Evolutionary conservation across 805 yeast species (phyloP).

Genomic region (Kodamaea hsintzibuensis): DNA sequence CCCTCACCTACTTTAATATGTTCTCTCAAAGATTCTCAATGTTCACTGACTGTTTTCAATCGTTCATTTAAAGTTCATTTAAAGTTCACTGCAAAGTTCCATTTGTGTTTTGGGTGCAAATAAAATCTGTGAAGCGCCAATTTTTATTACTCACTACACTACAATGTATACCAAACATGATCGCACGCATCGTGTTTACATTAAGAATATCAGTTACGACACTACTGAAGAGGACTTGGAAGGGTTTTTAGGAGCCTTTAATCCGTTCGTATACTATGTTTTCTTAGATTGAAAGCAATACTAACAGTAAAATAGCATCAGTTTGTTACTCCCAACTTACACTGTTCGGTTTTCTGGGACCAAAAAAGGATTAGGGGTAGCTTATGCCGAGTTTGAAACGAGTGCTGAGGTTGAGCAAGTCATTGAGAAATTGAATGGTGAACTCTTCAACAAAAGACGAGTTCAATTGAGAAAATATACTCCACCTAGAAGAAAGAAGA

Average conservation of each 20-base stretch:
- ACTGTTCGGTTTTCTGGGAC: conserved; percentile 48
- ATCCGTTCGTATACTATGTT: conserved; percentile 43
- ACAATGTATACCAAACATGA: background rate
- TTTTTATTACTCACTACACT: background rate
- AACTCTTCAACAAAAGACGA: conserved; percentile 35
- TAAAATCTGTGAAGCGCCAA: background rate
- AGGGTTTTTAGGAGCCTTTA: conserved; percentile 43
- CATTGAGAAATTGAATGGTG: conserved; percentile 26
- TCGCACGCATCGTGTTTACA: conserved; percentile 41
- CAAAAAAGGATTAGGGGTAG: conserved; percentile 54
- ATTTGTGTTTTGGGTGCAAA: conserved; percentile 1
- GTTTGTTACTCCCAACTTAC: conserved; percentile 55
- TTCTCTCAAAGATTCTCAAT: too few species aligned
- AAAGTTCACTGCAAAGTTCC: too few species aligned
- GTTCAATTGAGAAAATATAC: conserved; percentile 41
- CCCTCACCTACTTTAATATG: too few species aligned
- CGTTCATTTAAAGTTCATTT: background rate
- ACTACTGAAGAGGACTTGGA: conserved; percentile 55
- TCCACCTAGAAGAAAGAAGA: conserved; percentile 13
- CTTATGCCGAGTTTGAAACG: conserved; percentile 37
- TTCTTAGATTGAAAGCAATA: background rate
- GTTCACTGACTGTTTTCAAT: too few species aligned
- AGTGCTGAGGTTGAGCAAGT: conserved; percentile 30
- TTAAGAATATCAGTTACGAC: conserved; percentile 54
- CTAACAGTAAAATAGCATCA: conserved; percentile 19